Conservation (phyloP, 2,329 filamentous ascomycete species). For the Curvularia sp. region DNA sequence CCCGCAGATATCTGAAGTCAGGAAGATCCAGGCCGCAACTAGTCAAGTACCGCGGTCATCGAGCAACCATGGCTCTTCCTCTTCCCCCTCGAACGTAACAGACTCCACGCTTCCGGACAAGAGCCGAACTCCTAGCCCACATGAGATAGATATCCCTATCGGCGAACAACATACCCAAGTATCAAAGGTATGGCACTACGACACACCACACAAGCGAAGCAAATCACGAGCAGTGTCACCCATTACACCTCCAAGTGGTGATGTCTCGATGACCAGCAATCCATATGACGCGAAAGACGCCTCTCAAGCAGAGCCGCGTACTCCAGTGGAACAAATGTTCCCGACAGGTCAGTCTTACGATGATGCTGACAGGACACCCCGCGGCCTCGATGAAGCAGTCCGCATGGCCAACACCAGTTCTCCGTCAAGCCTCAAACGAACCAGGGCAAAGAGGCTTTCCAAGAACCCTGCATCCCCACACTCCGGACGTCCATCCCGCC, state of each 20-base stretch:
- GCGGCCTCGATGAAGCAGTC: slow-evolving; percentile 49
- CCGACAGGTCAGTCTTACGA: slow-evolving; percentile 23
- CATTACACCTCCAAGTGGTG: slow-evolving; percentile 49
- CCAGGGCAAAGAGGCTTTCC: slow-evolving; percentile 51
- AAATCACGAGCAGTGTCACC: slow-evolving; percentile 45
- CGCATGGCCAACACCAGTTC: slow-evolving; percentile 41
- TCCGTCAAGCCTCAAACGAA: slow-evolving; percentile 46
- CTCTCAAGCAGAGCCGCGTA: slow-evolving; percentile 23
- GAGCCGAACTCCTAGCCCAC: slow-evolving; percentile 57
- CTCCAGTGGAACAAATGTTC: slow-evolving; percentile 28
- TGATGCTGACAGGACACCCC: slow-evolving; percentile 43
- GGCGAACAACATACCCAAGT: slow-evolving; percentile 62
- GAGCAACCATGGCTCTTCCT: slow-evolving; percentile 64
- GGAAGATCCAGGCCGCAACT: slow-evolving; percentile 61
- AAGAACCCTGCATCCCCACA: slow-evolving; percentile 41
- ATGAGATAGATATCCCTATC: slow-evolving; percentile 67
- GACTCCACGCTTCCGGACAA: slow-evolving; percentile 46
- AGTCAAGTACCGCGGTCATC: slow-evolving; percentile 49
- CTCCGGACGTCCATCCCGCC: slow-evolving; percentile 42
- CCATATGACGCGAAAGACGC: slow-evolving; percentile 20
- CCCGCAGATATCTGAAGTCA: slow-evolving; percentile 60
- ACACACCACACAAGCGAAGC: slow-evolving; percentile 41
- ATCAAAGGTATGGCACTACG: slow-evolving; percentile 56
- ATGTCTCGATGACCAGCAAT: slow-evolving; percentile 42
- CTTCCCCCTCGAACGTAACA: slow-evolving; percentile 54